Evolutionary conservation across 2,329 filamentous ascomycete species (phyloP).

Genomic region (Ophioceras dolichostomum): DNA sequence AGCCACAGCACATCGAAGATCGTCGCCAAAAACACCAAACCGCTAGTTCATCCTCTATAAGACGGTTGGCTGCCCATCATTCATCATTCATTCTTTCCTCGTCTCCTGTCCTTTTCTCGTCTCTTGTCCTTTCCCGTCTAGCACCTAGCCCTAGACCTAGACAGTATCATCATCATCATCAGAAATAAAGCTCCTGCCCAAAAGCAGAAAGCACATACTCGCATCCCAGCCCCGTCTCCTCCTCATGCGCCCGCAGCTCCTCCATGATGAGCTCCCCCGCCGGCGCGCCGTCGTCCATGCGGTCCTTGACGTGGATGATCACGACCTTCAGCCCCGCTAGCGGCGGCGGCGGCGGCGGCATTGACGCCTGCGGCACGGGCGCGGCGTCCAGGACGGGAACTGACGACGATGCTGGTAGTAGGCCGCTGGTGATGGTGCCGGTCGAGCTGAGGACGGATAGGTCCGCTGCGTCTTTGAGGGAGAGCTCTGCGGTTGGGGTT

Average conservation of each 20-base stretch:
- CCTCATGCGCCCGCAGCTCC: constrained; percentile 57
- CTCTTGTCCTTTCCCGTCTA: no score
- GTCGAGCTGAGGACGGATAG: constrained; percentile 4
- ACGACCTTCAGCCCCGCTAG: constrained; percentile 68
- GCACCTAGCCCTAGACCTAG: background rate
- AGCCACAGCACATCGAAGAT: no score
- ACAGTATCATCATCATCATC: no score
- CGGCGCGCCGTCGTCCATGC: constrained; percentile 55
- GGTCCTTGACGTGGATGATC: constrained; percentile 91
- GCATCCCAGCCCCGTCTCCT: constrained; percentile 57
- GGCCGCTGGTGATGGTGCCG: constrained; percentile 1
- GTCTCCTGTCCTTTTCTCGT: no score
- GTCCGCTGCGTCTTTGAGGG: constrained; percentile 22
- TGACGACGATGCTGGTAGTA: constrained; percentile 5
- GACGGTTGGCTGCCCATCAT: no score
- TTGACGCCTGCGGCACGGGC: background rate
- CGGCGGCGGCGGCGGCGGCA: constrained; percentile 23
- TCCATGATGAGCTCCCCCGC: constrained; percentile 55
- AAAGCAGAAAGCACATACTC: constrained; percentile 61
- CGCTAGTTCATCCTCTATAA: no score
- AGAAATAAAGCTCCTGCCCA: constrained; percentile 48
- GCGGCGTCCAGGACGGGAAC: background rate
- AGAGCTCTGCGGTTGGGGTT: constrained; percentile 35
- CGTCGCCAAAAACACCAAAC: no score
- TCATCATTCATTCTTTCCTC: no score